Evolutionary conservation across 805 yeast genomes (phyloP), one percentile per base, ranked within the genome.

Genomic region (Isabelozyma pseudorhagii): DNA sequence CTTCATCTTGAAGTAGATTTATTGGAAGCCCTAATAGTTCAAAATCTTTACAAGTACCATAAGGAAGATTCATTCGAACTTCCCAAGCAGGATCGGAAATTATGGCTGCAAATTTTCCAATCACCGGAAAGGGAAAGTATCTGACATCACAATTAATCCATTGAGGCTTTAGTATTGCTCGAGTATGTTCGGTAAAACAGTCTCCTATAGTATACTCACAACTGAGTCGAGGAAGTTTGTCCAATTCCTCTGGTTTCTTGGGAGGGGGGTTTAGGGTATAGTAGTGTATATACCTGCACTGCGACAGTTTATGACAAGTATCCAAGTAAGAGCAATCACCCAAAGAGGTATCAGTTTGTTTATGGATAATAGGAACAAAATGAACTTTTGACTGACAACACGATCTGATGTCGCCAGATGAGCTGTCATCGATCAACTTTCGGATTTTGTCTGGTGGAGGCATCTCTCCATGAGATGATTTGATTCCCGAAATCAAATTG

Each of bases 71-170:
- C 92, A 89, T 91, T 68, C 92, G 97, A 54, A 92, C 92, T 55
- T 90, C 92, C 98, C 98, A 92, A 7, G 97, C 94, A 3, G 97
- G 97, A 65, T 92, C 98, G 0, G 96, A 93, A 48, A 93, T 81
- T 10, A 92, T 83, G 3, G 85, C 90, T 39, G 79, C 91, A 69
- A 88, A 88, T 68, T 86, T 83, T 2, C 97, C 97, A 49, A 92
- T 67, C 6, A 81, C 69, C 18, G 64, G 69, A 58, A 93, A 83
- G 55, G 93, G 91, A 49, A 92, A 74, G 45, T 79, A 74, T 34
- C 90, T 74, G 15, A 92, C 84, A 67, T 92, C 97, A 64, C 96
- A 89, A 49, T 82, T 80, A 52, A 92, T 88, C 94, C 96, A 89
- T 68, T 91, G 97, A 1, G 91, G 73, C 1, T 92, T 87, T 14